phyloP scores from a whole-genome alignment of 257 asterid genomes.

The Cordia subcordata region DNA sequence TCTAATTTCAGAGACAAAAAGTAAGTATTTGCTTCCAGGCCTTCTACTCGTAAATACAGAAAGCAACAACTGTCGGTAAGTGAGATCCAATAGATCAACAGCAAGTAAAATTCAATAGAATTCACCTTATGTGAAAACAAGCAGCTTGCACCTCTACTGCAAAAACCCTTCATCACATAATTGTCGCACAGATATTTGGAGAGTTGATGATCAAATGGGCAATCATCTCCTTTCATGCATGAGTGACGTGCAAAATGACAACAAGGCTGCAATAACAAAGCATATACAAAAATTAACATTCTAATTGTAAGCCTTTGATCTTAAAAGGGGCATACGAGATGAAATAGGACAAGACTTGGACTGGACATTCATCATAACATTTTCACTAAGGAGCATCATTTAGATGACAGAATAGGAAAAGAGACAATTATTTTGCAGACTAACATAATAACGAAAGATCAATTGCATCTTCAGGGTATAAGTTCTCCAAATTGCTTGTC shows the following conservation, averaged over 20 bases:
- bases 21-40: neutral
- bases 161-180: conserved; percentile 51
- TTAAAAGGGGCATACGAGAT: conserved; percentile 4
- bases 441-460: too few relatives aligned
- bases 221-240: conserved; percentile 96
- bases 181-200: conserved; percentile 85
- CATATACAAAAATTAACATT: conserved; percentile 12
- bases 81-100: conserved; percentile 4
- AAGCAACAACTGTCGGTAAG: conserved; percentile 3
- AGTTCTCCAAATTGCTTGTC: too few relatives aligned
- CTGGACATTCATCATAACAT: too few relatives aligned
- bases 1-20: conserved; percentile 30
- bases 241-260: conserved; percentile 76
- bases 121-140: conserved; percentile 84
- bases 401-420: too few relatives aligned
- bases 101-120: conserved; percentile 3
- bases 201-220: conserved; percentile 88
- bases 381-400: too few relatives aligned
- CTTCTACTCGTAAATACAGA: neutral
- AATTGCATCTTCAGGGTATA: too few relatives aligned
- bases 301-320: conserved; percentile 4
- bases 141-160: conserved; percentile 79
- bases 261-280: conserved; percentile 67
- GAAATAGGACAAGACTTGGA: neutral
- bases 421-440: too few relatives aligned